Conservation (phyloP, 192 early-diverging fungal genomes). For the Gigaspora rosea region DNA sequence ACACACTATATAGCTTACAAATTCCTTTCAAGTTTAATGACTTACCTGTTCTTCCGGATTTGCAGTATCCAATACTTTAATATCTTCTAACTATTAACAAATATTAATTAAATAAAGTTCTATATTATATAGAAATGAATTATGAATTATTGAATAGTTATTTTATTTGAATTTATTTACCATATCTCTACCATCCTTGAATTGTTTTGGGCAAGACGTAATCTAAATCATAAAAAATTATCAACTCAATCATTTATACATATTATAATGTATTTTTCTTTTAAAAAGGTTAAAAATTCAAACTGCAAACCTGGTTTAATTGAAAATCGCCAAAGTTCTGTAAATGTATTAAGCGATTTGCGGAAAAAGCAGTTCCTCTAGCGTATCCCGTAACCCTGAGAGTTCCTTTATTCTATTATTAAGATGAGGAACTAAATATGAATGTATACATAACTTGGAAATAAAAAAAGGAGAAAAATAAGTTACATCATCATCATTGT, state of each 20-base stretch:
- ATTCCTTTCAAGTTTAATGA: too few species aligned
- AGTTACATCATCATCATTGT: conserved; percentile 42
- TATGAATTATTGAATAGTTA: too few species aligned
- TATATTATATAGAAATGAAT: background rate
- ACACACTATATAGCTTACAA: too few species aligned
- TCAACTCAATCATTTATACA: background rate
- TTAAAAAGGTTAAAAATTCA: too few species aligned
- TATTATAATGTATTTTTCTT: too few species aligned
- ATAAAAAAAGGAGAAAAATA: background rate
- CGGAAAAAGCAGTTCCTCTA: conserved; percentile 81
- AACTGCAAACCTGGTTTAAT: conserved; percentile 58
- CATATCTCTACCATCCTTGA: background rate
- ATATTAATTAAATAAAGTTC: background rate
- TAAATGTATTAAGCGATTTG: conserved; percentile 90
- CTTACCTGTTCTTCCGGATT: conserved; percentile 56
- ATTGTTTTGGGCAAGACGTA: background rate
- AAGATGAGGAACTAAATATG: background rate
- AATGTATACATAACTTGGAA: background rate
- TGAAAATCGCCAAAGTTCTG: conserved; percentile 96
- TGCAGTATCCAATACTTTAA: conserved; percentile 66
- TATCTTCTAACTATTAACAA: conserved; percentile 36
- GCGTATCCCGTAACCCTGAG: conserved; percentile 86
- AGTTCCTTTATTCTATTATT: conserved; percentile 50
- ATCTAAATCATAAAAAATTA: background rate
- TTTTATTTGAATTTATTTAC: background rate